A percentile compares a stretch with the other conserved stretches of the same genome.
phyloP scores from a whole-genome alignment of 129 eudicot genomes.

The Lonicera japonica region DNA sequence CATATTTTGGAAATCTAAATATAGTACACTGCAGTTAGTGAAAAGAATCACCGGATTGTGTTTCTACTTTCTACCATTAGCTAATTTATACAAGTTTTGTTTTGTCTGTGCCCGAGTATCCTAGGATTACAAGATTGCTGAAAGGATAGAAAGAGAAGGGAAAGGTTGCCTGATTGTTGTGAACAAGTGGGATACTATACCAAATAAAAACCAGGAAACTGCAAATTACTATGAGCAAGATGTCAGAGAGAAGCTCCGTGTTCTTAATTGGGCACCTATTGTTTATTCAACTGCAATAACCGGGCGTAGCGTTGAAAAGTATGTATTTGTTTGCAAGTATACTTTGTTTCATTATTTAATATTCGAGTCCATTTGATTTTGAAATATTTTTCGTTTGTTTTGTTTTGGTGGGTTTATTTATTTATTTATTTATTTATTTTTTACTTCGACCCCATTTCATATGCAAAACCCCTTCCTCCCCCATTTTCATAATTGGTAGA shows the following conservation, averaged over 20 bases:
- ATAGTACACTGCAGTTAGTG: not conserved
- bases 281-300: conserved; percentile 88
- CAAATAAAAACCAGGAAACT: conserved; percentile 89
- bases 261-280: conserved; percentile 95
- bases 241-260: conserved; percentile 84
- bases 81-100: not conserved
- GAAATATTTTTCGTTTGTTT: no score
- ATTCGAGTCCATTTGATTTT: not conserved
- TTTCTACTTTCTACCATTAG: not conserved
- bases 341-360: not conserved
- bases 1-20: no score
- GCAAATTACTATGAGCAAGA: conserved; percentile 76
- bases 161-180: conserved; percentile 97
- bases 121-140: conserved; percentile 96
- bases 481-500: no score
- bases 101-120: not conserved
- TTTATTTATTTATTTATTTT: no score
- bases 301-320: conserved; percentile 87
- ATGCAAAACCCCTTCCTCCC: no score
- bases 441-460: no score
- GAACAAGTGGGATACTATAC: conserved; percentile 98
- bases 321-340: conserved; percentile 10
- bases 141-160: conserved; percentile 90
- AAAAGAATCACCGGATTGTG: no score
- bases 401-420: no score